Percentiles rank a stretch among this genome's conserved stretches.
Conservation (phyloP, 148 eudicot genomes). For the Rhododendron griersonianum region DNA sequence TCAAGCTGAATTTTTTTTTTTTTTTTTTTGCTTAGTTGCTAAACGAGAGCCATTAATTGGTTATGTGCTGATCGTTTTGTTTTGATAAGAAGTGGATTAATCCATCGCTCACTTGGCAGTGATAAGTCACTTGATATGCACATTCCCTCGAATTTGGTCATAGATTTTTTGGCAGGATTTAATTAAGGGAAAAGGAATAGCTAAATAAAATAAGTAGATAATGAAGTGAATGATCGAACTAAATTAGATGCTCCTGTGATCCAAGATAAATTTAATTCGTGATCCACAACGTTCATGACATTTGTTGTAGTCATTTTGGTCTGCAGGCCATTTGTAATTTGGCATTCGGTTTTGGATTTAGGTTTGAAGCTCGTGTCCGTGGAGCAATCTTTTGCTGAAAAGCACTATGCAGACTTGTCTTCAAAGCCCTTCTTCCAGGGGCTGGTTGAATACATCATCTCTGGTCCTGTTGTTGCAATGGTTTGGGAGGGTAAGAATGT, state of each 20-base stretch:
- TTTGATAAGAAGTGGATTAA: too few relatives aligned
- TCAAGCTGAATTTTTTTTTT: neutral
- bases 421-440: conserved; percentile 83
- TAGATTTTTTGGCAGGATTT: neutral
- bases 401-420: conserved; percentile 80
- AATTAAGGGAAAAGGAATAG: neutral
- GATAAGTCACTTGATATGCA: neutral
- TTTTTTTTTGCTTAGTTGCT: neutral
- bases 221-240: neutral
- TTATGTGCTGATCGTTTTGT: neutral
- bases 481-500: conserved; percentile 96
- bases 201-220: neutral
- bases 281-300: neutral
- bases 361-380: conserved; percentile 71
- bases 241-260: neutral
- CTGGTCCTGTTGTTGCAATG: conserved; percentile 95
- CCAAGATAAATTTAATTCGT: neutral
- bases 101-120: neutral
- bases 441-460: conserved; percentile 79
- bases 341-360: conserved; percentile 20
- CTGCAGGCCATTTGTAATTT: neutral
- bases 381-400: conserved; percentile 78
- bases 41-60: neutral
- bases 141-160: neutral
- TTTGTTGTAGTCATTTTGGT: neutral